Percentiles rank a stretch among this genome's conserved stretches.
phyloP scores from a whole-genome alignment of 176 grass and related monocot genomes.

The Ensete glaucum region DNA sequence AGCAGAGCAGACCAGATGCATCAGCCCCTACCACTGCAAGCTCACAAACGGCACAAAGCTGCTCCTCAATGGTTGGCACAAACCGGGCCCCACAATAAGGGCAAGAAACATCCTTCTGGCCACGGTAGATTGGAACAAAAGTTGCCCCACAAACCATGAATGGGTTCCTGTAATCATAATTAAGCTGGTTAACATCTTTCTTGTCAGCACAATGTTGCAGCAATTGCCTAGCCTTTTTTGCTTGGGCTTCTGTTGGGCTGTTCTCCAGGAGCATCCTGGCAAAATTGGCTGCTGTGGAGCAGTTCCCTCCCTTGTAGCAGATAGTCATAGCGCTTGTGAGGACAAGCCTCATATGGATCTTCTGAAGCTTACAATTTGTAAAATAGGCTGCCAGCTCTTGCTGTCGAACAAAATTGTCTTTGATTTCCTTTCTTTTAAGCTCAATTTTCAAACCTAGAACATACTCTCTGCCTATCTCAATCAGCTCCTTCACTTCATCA shows the following conservation, averaged over 20 bases:
- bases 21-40: slow-evolving; percentile 58
- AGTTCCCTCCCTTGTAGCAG: slow-evolving; percentile 65
- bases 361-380: slow-evolving; percentile 86
- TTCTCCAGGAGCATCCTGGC: slow-evolving; percentile 82
- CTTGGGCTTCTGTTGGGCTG: slow-evolving; percentile 56
- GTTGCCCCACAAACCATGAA: slow-evolving; percentile 85
- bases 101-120: slow-evolving; percentile 84
- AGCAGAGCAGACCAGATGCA: slow-evolving; percentile 73
- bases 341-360: slow-evolving; percentile 70
- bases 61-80: slow-evolving; percentile 50
- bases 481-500: slow-evolving; percentile 92
- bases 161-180: slow-evolving; percentile 89
- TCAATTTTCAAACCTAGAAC: slow-evolving; percentile 86
- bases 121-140: slow-evolving; percentile 80
- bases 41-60: slow-evolving; percentile 82
- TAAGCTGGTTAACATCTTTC: slow-evolving; percentile 45
- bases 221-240: slow-evolving; percentile 73
- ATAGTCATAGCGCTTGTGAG: slow-evolving; percentile 64
- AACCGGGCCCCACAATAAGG: slow-evolving; percentile 69
- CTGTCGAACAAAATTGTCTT: slow-evolving; percentile 35
- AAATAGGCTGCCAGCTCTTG: slow-evolving; percentile 79
- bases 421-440: slow-evolving; percentile 75
- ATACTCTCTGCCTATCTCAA: slow-evolving; percentile 87
- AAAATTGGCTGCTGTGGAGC: slow-evolving; percentile 60
- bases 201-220: slow-evolving; percentile 45